Evolutionary conservation across 2,329 filamentous ascomycete species (phyloP).

Genomic region (Aspergillus floridensis): DNA sequence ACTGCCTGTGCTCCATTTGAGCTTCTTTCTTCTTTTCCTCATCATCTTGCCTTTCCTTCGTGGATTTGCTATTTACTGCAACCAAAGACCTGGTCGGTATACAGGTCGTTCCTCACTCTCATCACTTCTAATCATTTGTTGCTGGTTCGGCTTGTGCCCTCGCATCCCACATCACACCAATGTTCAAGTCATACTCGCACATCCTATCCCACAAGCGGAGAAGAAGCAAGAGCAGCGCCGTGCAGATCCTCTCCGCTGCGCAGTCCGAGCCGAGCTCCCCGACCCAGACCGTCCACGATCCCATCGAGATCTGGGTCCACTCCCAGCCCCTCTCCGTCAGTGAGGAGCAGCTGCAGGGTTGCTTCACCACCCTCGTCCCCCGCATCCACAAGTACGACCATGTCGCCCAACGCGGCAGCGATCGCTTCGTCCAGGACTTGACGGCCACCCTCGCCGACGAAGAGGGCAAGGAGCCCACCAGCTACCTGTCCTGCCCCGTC

Average conservation of each 20-base stretch:
- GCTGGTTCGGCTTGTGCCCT: background rate
- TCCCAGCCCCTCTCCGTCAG: slow-evolving; percentile 8
- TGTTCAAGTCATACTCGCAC: slow-evolving; percentile 15
- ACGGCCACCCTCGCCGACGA: slow-evolving; percentile 2
- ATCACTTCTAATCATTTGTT: background rate
- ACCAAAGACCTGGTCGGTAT: background rate
- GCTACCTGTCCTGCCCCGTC: slow-evolving; percentile 12
- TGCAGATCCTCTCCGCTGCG: slow-evolving; percentile 8
- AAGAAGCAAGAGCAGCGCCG: slow-evolving; percentile 11
- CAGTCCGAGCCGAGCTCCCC: slow-evolving; percentile 11
- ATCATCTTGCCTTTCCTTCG: background rate
- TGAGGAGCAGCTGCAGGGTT: slow-evolving; percentile 5
- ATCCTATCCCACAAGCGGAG: slow-evolving; percentile 15
- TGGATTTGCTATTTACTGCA: background rate
- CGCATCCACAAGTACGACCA: slow-evolving; percentile 15
- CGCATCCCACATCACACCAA: slow-evolving; percentile 1
- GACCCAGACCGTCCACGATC: slow-evolving; percentile 3
- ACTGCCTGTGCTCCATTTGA: background rate
- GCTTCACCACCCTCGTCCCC: slow-evolving; percentile 10
- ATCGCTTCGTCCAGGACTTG: slow-evolving; percentile 15
- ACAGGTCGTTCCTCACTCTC: background rate
- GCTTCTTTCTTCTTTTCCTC: background rate
- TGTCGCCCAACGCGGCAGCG: slow-evolving; percentile 14
- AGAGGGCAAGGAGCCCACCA: slow-evolving; percentile 3
- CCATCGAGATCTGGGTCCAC: slow-evolving; percentile 12